A percentile compares a stretch with the other conserved stretches of the same genome.
Evolutionary conservation across 148 eudicot species (phyloP).

Genomic region (Chenopodium berlandieri): DNA sequence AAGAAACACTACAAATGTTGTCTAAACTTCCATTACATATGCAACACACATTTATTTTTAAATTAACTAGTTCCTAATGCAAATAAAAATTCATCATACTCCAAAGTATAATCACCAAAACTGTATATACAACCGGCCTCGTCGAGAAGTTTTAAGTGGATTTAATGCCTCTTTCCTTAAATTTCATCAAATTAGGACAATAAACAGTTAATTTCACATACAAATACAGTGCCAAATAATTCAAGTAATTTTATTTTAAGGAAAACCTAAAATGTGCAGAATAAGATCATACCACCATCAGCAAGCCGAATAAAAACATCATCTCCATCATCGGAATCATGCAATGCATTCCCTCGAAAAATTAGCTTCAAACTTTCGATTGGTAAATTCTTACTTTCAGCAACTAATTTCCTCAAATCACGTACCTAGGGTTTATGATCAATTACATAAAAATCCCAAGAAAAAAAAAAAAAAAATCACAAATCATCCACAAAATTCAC

Average conservation of each 20-base stretch:
- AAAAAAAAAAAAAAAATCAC: neutral
- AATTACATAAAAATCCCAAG: neutral
- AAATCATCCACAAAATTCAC: neutral
- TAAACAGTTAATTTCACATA: neutral
- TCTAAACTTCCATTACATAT: no score
- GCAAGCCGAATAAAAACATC: slow-evolving; percentile 47
- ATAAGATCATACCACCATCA: slow-evolving; percentile 59
- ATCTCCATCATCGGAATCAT: slow-evolving; percentile 54
- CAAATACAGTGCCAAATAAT: neutral
- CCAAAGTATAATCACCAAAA: no score
- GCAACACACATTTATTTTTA: no score
- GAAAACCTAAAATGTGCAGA: neutral
- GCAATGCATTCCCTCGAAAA: slow-evolving; percentile 64
- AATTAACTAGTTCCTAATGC: no score
- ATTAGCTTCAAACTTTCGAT: slow-evolving; percentile 66
- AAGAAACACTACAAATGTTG: no score
- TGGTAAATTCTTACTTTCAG: slow-evolving; percentile 46
- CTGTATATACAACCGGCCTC: no score
- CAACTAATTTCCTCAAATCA: slow-evolving; percentile 71
- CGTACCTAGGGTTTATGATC: slow-evolving; percentile 41
- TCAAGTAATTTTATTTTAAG: neutral
- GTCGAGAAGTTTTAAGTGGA: no score
- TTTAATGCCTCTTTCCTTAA: no score
- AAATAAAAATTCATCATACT: no score
- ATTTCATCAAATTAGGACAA: neutral